Evolutionary conservation across 2,329 filamentous ascomycete genomes (phyloP).

Genomic region (Curvularia spicifera): DNA sequence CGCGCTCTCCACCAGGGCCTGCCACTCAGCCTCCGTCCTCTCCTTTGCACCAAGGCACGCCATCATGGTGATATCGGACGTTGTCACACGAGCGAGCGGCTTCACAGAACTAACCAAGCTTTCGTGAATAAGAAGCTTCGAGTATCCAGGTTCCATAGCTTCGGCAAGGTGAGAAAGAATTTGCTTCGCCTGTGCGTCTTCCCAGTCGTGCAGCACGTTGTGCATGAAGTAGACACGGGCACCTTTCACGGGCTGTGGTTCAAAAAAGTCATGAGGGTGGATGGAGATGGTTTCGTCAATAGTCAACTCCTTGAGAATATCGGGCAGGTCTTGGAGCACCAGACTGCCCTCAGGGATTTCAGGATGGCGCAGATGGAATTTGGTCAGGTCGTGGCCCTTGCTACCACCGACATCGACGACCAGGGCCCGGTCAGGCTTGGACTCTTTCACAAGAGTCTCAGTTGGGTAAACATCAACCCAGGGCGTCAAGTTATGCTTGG

Average conservation of each 20-base stretch:
- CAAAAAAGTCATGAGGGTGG: slow-evolving; percentile 9
- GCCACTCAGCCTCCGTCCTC: slow-evolving; percentile 12
- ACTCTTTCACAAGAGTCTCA: slow-evolving; percentile 6
- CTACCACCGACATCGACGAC: slow-evolving; percentile 13
- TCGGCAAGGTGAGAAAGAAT: slow-evolving; percentile 6
- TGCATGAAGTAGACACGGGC: slow-evolving; percentile 12
- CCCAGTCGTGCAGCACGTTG: slow-evolving; percentile 10
- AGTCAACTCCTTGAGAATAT: slow-evolving; percentile 7
- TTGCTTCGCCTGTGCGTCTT: slow-evolving; percentile 5
- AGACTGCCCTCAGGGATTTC: slow-evolving; percentile 4
- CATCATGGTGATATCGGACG: slow-evolving; percentile 13
- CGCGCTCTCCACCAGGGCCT: slow-evolving; percentile 3
- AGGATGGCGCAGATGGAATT: slow-evolving; percentile 10
- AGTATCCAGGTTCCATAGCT: slow-evolving; percentile 6
- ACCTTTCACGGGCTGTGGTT: slow-evolving; percentile 10
- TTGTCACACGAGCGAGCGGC: slow-evolving; percentile 12
- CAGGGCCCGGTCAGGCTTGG: slow-evolving; percentile 5
- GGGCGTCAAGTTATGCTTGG: neutral
- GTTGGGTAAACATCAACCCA: slow-evolving; percentile 11
- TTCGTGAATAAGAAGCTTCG: slow-evolving; percentile 6
- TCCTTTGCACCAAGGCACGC: slow-evolving; percentile 11
- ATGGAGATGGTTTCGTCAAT: slow-evolving; percentile 5
- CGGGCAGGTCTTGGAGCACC: slow-evolving; percentile 10
- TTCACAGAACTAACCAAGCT: slow-evolving; percentile 6
- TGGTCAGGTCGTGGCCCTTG: slow-evolving; percentile 11